These are phyloP conservation scores for Tephrocybe rancida DNA, from an alignment of 768 basidiomycete genomes.

Conservation along the genomic window DNA sequence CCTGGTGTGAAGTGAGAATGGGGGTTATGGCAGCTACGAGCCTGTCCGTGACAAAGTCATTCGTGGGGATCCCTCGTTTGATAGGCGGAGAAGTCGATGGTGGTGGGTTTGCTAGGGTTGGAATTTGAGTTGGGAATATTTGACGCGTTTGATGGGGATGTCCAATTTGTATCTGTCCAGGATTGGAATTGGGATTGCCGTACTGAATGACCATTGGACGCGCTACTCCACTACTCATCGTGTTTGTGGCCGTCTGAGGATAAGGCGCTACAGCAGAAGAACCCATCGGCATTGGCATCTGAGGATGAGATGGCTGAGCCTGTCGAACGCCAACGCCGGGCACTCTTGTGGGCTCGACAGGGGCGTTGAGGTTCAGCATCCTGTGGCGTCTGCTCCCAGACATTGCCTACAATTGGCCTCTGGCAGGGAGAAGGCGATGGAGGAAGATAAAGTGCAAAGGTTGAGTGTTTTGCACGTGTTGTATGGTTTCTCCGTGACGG, in stretches of 20 bases:
- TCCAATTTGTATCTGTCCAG: neutral
- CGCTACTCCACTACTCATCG: neutral
- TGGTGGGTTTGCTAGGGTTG: neutral
- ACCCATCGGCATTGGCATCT: neutral
- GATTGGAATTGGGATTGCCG: neutral
- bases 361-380: neutral
- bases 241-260: neutral
- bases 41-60: neutral
- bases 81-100: neutral
- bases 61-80: neutral
- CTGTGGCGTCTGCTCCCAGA: neutral
- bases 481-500: neutral
- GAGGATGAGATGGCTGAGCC: constrained; percentile 1
- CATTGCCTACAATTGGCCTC: neutral
- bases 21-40: constrained; percentile 10
- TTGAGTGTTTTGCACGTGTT: neutral
- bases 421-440: neutral
- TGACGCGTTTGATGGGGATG: neutral
- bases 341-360: neutral
- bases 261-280: neutral
- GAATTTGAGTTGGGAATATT: neutral
- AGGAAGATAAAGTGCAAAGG: neutral
- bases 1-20: constrained; percentile 1
- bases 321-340: neutral
- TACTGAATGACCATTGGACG: neutral